Base-by-base conservation (phyloP, 2,329 filamentous ascomycete genomes). In the Lachnellula subtilissima region DNA sequence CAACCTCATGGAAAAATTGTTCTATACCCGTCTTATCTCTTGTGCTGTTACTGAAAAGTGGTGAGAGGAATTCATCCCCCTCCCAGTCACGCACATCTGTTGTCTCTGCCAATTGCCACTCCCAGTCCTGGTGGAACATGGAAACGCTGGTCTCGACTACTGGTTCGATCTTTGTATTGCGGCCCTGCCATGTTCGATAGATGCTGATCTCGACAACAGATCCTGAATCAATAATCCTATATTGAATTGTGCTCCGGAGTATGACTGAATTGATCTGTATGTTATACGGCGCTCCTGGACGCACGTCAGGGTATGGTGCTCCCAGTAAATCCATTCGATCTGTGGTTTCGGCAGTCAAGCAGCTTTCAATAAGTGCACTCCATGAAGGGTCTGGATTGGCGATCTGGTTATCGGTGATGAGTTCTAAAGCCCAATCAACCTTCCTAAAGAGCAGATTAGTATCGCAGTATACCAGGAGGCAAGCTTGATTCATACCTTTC, bases 171-270 rank as follows among this genome's bases (percentile, higher is more conserved):
- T 7, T 40, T 8, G 64, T 67, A n/a, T 60, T 51, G 4, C 40
- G 12, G 6, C 58, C 58, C 6, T 53, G n/a, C 68, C 67, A 70
- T 40, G 50, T 50, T n/a, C 65, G 63, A 53, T 68, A 67, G 22
- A 71, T 61, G 8, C 61, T 50, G 32, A 69, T 58, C 23, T 71
- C 67, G 2, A 70, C 47, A 36, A 67, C 53, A 53, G 67, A 67
- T 9, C 59, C 61, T 25, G 59, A 63, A 1, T 60, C 42, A 5
- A 39, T 50, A 8, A 66, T 46, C 23, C 55, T 55, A 50, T 65
- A 71, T 48, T 64, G 57, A 15, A 63, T 60, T 12, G 62, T 59
- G 36, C 64, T 69, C 45, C 60, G 59, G 5, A 70, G 46, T 2
- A 63, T 54, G 3, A 66, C 54, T 15, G 46, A 53, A 12, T 59